Percentiles rank a stretch among this genome's conserved stretches.
These are phyloP conservation scores for Phoenix roebelenii DNA, from an alignment of 176 grass and related monocot species.

Conservation along the genomic window DNA sequence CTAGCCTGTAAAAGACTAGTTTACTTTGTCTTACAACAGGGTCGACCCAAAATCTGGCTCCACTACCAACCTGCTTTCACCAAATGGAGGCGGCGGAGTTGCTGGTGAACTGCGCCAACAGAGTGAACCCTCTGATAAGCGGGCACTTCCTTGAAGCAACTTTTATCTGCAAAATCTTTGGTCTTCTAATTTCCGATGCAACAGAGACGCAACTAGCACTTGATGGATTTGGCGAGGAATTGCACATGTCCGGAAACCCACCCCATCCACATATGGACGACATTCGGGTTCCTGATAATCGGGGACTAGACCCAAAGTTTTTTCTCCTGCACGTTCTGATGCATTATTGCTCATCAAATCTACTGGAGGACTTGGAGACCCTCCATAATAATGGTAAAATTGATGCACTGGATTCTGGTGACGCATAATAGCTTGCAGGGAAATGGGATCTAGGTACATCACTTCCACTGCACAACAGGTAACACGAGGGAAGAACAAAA, in stretches of 20 bases:
- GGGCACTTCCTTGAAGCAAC: conserved; percentile 1
- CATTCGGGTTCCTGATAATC: neutral
- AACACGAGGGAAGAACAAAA: neutral
- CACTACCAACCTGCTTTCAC: neutral
- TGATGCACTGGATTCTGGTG: conserved; percentile 19
- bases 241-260: conserved; percentile 20
- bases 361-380: conserved; percentile 13
- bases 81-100: conserved; percentile 12
- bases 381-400: conserved; percentile 7
- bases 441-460: conserved; percentile 1
- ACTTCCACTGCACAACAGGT: neutral
- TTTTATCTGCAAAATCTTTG: conserved; percentile 11
- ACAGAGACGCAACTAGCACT: neutral
- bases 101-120: conserved; percentile 15
- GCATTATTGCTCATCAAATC: conserved; percentile 12
- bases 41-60: neutral
- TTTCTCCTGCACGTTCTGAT: neutral
- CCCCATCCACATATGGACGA: conserved; percentile 6
- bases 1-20: too few relatives aligned
- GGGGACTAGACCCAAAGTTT: neutral
- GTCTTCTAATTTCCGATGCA: conserved; percentile 2
- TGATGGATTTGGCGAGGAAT: neutral
- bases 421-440: conserved; percentile 3
- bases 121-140: neutral
- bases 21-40: too few relatives aligned